Percentiles rank a stretch among this genome's conserved stretches.
Evolutionary conservation across 495 filamentous ascomycete genomes (phyloP).

Genomic region (Trichoderma orchidacearum): DNA sequence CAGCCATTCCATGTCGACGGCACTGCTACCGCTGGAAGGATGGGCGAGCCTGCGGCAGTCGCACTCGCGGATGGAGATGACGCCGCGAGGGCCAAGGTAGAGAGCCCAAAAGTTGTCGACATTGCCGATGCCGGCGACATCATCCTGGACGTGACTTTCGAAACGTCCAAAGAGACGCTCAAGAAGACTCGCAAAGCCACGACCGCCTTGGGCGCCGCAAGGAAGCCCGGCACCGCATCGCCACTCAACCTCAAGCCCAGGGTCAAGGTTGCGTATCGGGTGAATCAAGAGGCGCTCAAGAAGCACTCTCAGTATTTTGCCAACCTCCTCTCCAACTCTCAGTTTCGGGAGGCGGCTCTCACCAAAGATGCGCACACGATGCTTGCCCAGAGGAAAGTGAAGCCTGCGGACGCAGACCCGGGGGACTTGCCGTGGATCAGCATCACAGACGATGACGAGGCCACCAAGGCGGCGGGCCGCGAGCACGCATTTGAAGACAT

Average conservation of each 20-base stretch:
- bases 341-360: constrained; percentile 36
- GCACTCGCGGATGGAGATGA: constrained; percentile 7
- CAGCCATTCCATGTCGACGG: background rate
- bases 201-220: constrained; percentile 2
- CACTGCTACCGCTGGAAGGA: constrained; percentile 2
- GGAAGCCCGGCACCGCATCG: background rate
- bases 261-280: constrained; percentile 22
- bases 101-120: constrained; percentile 13
- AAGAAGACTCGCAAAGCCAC: constrained; percentile 11
- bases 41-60: constrained; percentile 9
- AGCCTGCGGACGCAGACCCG: constrained; percentile 29
- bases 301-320: constrained; percentile 45
- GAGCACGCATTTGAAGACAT: constrained; percentile 41
- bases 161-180: constrained; percentile 32
- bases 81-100: background rate
- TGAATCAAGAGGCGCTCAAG: constrained; percentile 21
- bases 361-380: constrained; percentile 27
- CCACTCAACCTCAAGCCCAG: constrained; percentile 17
- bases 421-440: constrained; percentile 37
- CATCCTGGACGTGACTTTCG: constrained; percentile 39
- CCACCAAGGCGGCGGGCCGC: constrained; percentile 34
- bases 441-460: constrained; percentile 46
- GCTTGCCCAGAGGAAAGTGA: constrained; percentile 23
- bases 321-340: constrained; percentile 33
- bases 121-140: constrained; percentile 41